Base-by-base conservation (phyloP, 306 rosid species). In the Acacia acuminata region DNA sequence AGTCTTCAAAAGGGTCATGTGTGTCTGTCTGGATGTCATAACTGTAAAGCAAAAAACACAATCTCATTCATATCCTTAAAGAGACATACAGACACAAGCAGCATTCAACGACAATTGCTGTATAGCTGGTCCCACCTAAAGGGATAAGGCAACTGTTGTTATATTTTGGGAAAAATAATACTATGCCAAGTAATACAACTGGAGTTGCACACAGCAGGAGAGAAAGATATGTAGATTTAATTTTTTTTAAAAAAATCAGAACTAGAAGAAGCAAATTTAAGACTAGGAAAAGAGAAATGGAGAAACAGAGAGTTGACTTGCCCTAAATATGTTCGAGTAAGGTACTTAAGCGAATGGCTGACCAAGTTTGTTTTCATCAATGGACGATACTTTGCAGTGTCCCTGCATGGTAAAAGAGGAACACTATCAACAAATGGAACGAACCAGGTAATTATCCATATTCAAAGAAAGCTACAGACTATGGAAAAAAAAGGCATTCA, bases 311-410 rank as follows among this genome's bases (percentile, higher is more conserved):
- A 78, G 86, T 78, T 72, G 78, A 86, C 93, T 91, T 92, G 79
- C 98, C 98, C 98, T 22, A 94, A 84, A 90, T 91, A 92, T 86
- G 91, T 90, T 78, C 79, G 77, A 71, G 94, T 90, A 74, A 94
- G 98, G 89, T 94, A 92, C 90, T 92, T 94, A 50, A 94, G 96
- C 0, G 97, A 87, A 82, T 91, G 96, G 86, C 98, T 90, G 84
- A 75, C 93, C 25, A 90, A 75, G 82, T 94, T 94, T 85, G 98
- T 94, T 84, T 91, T 94, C 96, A 89, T 86, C 88, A 94, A 83
- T 40, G 97, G 98, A 63, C 17, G 83, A 78, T 94, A 92, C 75
- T 83, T 87, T 82, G 98, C 94, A 19, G 98, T 92, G 86, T 94
- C 98, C 89, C 97, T 92, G 89, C 79, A 86, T 15, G 66, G 69